phyloP scores from a whole-genome alignment of 768 basidiomycete genomes.

The Lactifluus piperatus region DNA sequence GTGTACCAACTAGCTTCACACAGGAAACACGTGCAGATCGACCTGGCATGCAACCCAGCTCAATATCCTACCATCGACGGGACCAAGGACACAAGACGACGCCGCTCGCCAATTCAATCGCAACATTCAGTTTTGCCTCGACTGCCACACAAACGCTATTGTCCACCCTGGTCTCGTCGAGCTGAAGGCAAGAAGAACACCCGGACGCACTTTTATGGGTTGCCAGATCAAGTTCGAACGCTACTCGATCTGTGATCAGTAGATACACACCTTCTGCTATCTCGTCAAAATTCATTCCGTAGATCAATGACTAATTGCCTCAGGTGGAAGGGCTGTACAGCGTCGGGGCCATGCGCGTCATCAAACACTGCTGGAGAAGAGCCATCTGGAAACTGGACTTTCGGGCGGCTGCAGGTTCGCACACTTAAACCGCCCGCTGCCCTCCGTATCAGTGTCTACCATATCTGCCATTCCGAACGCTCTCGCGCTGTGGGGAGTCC shows the following conservation, averaged over 20 bases:
- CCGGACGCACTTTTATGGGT: background rate
- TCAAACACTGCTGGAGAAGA: constrained; percentile 21
- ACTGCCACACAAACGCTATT: background rate
- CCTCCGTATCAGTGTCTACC: constrained; percentile 63
- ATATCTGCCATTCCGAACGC: constrained; percentile 41
- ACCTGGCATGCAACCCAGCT: background rate
- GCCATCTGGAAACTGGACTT: constrained; percentile 25
- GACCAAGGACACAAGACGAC: too few species aligned
- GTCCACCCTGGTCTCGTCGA: background rate
- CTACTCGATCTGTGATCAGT: background rate
- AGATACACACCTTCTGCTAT: constrained; percentile 56
- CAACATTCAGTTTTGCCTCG: background rate
- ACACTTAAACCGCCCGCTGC: constrained; percentile 41
- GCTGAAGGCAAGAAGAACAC: background rate
- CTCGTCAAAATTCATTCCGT: constrained; percentile 49
- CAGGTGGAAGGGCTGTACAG: constrained; percentile 11
- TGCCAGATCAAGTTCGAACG: background rate
- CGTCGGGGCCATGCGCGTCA: constrained; percentile 15
- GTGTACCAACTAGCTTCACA: background rate
- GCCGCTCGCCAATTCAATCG: background rate
- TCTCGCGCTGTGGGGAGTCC: constrained; percentile 26
- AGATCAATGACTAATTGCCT: constrained; percentile 19
- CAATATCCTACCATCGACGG: background rate
- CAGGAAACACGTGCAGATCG: background rate
- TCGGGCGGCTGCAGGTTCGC: constrained; percentile 32